A percentile compares a stretch with the other conserved stretches of the same genome.
Evolutionary conservation across 495 filamentous ascomycete species (phyloP).

Genomic region (Achaetomiella virescens): DNA sequence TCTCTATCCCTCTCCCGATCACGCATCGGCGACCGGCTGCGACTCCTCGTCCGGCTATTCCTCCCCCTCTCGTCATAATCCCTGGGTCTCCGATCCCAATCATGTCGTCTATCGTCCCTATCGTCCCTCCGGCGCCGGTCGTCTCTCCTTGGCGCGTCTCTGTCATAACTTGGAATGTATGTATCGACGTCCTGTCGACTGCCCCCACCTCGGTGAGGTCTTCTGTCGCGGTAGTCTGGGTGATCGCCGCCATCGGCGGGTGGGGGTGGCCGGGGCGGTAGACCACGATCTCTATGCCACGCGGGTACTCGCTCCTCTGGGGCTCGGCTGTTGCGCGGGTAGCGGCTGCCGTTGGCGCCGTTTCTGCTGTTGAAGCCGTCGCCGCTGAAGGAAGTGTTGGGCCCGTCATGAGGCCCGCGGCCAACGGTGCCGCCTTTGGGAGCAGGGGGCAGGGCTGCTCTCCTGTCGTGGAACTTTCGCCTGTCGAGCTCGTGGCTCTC

Average conservation of each 20-base stretch:
- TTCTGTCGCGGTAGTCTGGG: constrained; percentile 35
- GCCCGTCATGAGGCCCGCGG: constrained; percentile 57
- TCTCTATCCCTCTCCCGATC: constrained; percentile 37
- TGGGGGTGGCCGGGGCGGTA: constrained; percentile 42
- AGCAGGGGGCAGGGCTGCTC: constrained; percentile 73
- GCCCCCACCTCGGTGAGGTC: constrained; percentile 6
- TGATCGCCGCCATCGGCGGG: constrained; percentile 33
- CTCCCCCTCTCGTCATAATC: constrained; percentile 47
- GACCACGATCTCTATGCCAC: constrained; percentile 44
- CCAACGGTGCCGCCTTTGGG: constrained; percentile 86
- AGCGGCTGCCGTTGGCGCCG: constrained; percentile 37
- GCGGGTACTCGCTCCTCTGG: constrained; percentile 40
- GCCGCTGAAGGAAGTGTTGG: constrained; percentile 40
- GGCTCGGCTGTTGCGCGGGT: constrained; percentile 27
- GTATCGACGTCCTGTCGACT: constrained; percentile 47
- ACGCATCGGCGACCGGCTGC: constrained; percentile 43
- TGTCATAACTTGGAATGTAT: constrained; percentile 54
- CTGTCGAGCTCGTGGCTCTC: constrained; percentile 96
- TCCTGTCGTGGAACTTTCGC: constrained; percentile 75
- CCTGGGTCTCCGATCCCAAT: constrained; percentile 26
- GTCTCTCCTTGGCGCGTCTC: constrained; percentile 36
- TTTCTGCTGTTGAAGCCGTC: constrained; percentile 38
- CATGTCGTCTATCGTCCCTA: constrained; percentile 37
- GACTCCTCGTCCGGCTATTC: constrained; percentile 41
- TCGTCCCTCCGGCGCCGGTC: constrained; percentile 45